Base-by-base conservation (phyloP, 2,329 filamentous ascomycete genomes). In the Macrophomina pseudophaseolina region DNA sequence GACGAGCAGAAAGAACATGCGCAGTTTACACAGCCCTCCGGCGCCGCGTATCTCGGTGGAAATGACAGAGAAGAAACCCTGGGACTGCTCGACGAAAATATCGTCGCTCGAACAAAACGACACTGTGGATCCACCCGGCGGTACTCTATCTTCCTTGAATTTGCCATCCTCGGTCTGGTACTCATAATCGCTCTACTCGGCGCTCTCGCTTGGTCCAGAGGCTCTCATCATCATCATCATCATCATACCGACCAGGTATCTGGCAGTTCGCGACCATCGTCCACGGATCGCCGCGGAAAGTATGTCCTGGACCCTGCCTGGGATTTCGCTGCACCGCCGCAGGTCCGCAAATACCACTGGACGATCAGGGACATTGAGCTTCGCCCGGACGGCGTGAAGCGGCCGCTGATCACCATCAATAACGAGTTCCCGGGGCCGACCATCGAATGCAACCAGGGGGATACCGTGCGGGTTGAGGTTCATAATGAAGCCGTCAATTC, bases 381-480 rank as follows among this genome's bases (percentile, higher is more conserved):
- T 49, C 88, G 87, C 64, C 89, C 88, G 0, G 87, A 91, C 71
- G 88, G 79, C 9, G 72, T 81, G 14, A 79, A 72, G 59, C 71
- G 80, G 12, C 75, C 76, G 1, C 80, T 81, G 79, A 75, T 80
- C 12, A 70, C 81, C 30, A 78, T 81, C 67, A 80, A 81, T 64
- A 70, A 71, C 42, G 75, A 76, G 54, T 81, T 79, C 59, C 79
- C 80, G 0, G 79, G 78, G 0, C 79, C 79, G 1, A 46, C 80
- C 65, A 74, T 80, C 40, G 77, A 80, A 69, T 75, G 73, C 66
- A 81, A 80, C 72, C 86, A 91, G 70, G 88, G 88, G 16, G 91
- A 94, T 69, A 88, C 85, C 0, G 77, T 94, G 7, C 76, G 90
- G 0, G 86, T 93, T 12, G 85, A 89, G 23, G 82, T 93, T 33